Percentiles rank a stretch among this genome's conserved stretches.
These are phyloP conservation scores for Anisodus acutangulus DNA, from an alignment of 257 asterid species.

Conservation along the genomic window DNA sequence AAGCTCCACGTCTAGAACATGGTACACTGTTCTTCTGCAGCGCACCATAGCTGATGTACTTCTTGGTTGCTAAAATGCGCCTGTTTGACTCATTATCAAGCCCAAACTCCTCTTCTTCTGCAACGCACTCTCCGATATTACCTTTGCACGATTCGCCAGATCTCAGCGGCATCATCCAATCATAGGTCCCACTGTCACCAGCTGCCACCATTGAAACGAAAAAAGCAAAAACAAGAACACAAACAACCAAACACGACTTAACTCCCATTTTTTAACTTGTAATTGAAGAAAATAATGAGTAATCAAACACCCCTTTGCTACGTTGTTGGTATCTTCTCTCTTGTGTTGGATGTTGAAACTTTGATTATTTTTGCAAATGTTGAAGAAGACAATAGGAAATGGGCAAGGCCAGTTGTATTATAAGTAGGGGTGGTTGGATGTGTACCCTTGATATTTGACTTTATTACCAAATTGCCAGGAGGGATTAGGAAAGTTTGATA, in stretches of 20 bases:
- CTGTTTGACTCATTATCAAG: conserved; percentile 78
- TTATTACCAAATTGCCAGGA: conserved; percentile 37
- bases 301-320: not conserved
- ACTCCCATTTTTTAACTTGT: conserved; percentile 32
- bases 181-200: conserved; percentile 46
- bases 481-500: conserved; percentile 19
- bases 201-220: conserved; percentile 47
- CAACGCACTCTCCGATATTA: conserved; percentile 61
- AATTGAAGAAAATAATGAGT: not conserved
- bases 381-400: not conserved
- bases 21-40: conserved; percentile 82
- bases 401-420: conserved; percentile 30
- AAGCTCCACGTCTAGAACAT: conserved; percentile 94
- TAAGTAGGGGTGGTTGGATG: not conserved
- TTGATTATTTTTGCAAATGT: not conserved
- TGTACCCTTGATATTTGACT: not conserved
- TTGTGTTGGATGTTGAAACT: not conserved
- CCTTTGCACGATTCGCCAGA: conserved; percentile 53
- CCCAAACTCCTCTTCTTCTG: conserved; percentile 61
- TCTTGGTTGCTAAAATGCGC: conserved; percentile 67
- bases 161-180: conserved; percentile 61
- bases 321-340: not conserved
- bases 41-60: conserved; percentile 95
- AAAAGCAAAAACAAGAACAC: conserved; percentile 30
- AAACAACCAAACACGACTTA: conserved; percentile 7